A percentile compares a stretch with the other conserved stretches of the same genome.
phyloP scores from a whole-genome alignment of 2,329 filamentous ascomycete species.

The Akanthomyces lecanii region DNA sequence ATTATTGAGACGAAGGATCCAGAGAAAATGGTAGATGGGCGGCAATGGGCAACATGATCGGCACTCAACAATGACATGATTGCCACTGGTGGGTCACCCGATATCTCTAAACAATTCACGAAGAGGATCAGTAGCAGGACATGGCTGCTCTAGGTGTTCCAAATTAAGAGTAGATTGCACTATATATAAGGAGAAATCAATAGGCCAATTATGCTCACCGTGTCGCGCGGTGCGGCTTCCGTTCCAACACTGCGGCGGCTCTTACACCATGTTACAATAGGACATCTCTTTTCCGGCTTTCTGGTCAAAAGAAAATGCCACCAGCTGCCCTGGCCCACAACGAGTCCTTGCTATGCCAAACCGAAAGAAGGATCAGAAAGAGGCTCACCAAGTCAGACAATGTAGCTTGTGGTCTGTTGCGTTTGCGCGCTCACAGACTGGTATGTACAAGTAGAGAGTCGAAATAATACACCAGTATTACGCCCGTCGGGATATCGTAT shows the following conservation, averaged over 20 bases:
- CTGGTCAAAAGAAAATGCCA: not conserved
- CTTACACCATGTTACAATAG: not conserved
- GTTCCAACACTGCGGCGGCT: not conserved
- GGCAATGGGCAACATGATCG: no score
- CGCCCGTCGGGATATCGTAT: conserved; percentile 18
- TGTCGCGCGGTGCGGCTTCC: not conserved
- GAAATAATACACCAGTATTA: conserved; percentile 22
- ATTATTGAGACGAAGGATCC: no score
- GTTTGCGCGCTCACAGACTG: not conserved
- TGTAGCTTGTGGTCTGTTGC: not conserved
- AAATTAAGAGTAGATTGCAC: conserved; percentile 16
- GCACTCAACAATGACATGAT: no score
- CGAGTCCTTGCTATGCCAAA: not conserved
- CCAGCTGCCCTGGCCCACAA: not conserved
- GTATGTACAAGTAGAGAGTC: conserved; percentile 12
- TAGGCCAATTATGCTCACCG: not conserved
- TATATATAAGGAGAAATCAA: conserved; percentile 12
- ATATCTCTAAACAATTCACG: no score
- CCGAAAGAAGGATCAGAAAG: not conserved
- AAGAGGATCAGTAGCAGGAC: no score
- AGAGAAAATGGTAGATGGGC: no score
- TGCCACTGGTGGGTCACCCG: no score
- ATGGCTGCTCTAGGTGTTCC: no score
- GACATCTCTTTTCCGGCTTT: conserved; percentile 1
- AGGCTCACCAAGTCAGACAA: not conserved